These are phyloP conservation scores for Apiospora hydei DNA, from an alignment of 2,329 filamentous ascomycete genomes.

Conservation along the genomic window DNA sequence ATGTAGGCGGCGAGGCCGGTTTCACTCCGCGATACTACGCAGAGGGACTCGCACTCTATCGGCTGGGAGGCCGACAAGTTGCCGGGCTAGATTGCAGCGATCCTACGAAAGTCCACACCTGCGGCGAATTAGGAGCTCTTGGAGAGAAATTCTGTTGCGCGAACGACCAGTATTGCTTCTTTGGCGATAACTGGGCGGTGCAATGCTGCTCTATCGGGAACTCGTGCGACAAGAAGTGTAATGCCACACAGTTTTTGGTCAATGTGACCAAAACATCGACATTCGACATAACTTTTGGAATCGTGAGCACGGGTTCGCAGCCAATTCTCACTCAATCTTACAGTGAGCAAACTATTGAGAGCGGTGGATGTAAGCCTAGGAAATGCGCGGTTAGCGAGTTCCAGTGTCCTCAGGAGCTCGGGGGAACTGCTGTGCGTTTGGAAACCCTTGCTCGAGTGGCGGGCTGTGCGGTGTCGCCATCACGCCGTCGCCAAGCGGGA, in stretches of 20 bases:
- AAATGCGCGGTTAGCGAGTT: conserved; percentile 45
- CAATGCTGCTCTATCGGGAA: conserved; percentile 44
- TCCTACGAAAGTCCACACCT: conserved; percentile 19
- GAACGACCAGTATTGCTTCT: conserved; percentile 31
- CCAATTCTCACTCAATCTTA: conserved; percentile 25
- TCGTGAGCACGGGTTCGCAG: conserved; percentile 31
- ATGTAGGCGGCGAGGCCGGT: not conserved
- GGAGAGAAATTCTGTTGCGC: conserved; percentile 34
- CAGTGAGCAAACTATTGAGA: conserved; percentile 28
- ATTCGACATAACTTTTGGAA: conserved; percentile 29
- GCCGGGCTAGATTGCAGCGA: not conserved
- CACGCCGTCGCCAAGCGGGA: conserved; percentile 36
- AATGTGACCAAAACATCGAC: conserved; percentile 24
- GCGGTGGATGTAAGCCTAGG: conserved; percentile 28
- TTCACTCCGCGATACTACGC: conserved; percentile 26
- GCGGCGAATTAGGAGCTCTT: conserved; percentile 24
- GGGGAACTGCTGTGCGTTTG: conserved; percentile 59
- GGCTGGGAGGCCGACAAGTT: conserved; percentile 22
- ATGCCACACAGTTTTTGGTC: conserved; percentile 39
- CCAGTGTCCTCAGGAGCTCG: conserved; percentile 51
- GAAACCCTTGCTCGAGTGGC: conserved; percentile 48
- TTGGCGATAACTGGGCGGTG: conserved; percentile 31
- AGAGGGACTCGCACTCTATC: conserved; percentile 1
- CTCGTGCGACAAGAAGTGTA: conserved; percentile 39
- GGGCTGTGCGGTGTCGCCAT: conserved; percentile 44